phyloP scores from a whole-genome alignment of 169 alveolate species.

The Cryptosporidium ubiquitum region DNA sequence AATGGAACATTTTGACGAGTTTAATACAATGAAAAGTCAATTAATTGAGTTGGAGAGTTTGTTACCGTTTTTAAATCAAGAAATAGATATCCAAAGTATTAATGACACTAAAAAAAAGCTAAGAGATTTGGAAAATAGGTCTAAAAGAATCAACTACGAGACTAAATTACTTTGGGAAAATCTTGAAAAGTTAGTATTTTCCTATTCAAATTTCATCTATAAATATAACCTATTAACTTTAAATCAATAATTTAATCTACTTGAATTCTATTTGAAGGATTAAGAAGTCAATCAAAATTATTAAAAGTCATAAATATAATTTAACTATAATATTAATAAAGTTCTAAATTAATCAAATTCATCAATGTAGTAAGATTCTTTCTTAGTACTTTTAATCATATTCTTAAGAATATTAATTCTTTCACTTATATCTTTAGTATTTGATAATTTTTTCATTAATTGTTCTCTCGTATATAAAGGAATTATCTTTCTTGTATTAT shows the following conservation, averaged over 20 bases:
- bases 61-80: slow-evolving; percentile 51
- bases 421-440: slow-evolving; percentile 59
- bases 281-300: background rate
- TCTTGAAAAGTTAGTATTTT: slow-evolving; percentile 23
- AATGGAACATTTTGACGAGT: slow-evolving; percentile 56
- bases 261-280: background rate
- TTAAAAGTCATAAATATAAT: background rate
- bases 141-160: slow-evolving; percentile 45
- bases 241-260: background rate
- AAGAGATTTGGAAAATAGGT: slow-evolving; percentile 20
- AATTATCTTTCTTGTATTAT: background rate
- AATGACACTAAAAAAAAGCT: slow-evolving; percentile 5
- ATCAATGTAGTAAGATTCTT: background rate
- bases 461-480: slow-evolving; percentile 33
- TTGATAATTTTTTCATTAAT: slow-evolving; percentile 46
- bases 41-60: slow-evolving; percentile 25
- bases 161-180: slow-evolving; percentile 50
- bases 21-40: slow-evolving; percentile 14
- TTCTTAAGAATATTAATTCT: slow-evolving; percentile 61
- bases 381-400: slow-evolving; percentile 59
- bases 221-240: slow-evolving; percentile 25
- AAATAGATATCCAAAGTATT: slow-evolving; percentile 33
- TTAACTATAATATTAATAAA: background rate
- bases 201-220: slow-evolving; percentile 43
- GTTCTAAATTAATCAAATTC: background rate